Base-by-base conservation (phyloP, 106 monocot genomes). In the Amphibolis antarctica region DNA sequence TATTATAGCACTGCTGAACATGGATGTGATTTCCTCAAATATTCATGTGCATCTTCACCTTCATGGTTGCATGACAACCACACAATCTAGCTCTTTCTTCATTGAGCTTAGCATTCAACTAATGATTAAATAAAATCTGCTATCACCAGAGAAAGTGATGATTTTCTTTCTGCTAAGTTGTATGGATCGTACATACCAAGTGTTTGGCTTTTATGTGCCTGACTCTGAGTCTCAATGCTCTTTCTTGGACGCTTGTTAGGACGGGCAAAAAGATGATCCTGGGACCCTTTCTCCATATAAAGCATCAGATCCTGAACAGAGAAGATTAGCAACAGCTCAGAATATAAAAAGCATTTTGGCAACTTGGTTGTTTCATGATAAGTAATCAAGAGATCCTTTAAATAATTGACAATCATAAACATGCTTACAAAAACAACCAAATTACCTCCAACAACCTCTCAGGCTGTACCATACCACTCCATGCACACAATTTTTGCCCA, bases 391-490 rank as follows among this genome's bases (percentile, higher is more conserved):
- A 36, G 36, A 36, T 36, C 7, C 36, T 36, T 36, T 7, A 36
- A 36, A 36, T 36, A 36, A 36, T 36, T 36, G 36, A 36, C 15
- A 49, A n/a, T 49, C 24, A 57, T 11, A n/a, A 10, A 61, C 15
- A n/a, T n/a, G n/a, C n/a, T n/a, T n/a, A n/a, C n/a, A n/a, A n/a
- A 1, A 22, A 36, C 15, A 20, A 44, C 45, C 28, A n/a, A n/a
- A n/a, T 36, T 78, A 96, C 96, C 96, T 96, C 96, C 69, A 96
- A 65, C 36, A 96, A 71, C 47, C 78, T 77, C 24, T 96, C 96
- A 14, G 96, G 89, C 23, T 89, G 76, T 24, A 90, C 71, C 96
- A 96, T 96, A 57, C 96, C 96, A 67, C 59, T 75, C 96, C 89
- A 86, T 52, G 74, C 82, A 50, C 69, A 82, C 82, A 96, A 86